Base-by-base conservation (phyloP, 768 basidiomycete genomes). In the Bullera alba region DNA sequence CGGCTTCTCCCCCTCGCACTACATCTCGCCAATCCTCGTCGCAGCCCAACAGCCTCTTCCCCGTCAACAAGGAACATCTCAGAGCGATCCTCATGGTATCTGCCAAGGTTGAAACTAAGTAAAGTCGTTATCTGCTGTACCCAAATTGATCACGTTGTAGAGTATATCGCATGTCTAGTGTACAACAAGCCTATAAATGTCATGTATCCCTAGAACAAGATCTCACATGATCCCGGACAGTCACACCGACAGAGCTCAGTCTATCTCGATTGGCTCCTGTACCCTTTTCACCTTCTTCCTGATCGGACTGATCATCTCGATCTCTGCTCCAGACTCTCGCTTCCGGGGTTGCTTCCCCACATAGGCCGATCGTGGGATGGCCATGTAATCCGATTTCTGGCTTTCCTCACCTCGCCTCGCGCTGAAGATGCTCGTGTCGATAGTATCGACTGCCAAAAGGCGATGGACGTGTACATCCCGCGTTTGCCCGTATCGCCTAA, bases 401-500 rank as follows among this genome's bases (percentile, higher is more conserved):
- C 16, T 32, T 34, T 60, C 37, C 37, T 63, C 64, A 5, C 26
- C 37, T 26, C 39, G 48, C 15, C 69, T 53, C 12, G 45, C 46
- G 17, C 63, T 52, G 57, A 81, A 89, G 44, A 91, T 87, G 59
- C 87, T 84, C 42, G 84, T 79, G 70, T 95, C 91, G 60, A 92
- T 90, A 4, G 90, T 93, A 58, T 89, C 82, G 54, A 75, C 75
- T n/a, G 86, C 88, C 65, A 88, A 74, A 74, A 88, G 87, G 50
- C 86, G 79, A 79, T 83, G 87, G 50, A 93, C 82, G 46, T 80
- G 77, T 35, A 93, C 91, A 30, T 58, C 50, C n/a, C 38, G 50
- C 22, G 69, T 86, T 74, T 61, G 89, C 82, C 56, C 91, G 85
- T 49, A 92, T 80, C 8, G 87, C 85, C 73, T 90, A 83, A 73